Conservation (phyloP, 2,329 filamentous ascomycete genomes). For the Geosmithia morbida region DNA sequence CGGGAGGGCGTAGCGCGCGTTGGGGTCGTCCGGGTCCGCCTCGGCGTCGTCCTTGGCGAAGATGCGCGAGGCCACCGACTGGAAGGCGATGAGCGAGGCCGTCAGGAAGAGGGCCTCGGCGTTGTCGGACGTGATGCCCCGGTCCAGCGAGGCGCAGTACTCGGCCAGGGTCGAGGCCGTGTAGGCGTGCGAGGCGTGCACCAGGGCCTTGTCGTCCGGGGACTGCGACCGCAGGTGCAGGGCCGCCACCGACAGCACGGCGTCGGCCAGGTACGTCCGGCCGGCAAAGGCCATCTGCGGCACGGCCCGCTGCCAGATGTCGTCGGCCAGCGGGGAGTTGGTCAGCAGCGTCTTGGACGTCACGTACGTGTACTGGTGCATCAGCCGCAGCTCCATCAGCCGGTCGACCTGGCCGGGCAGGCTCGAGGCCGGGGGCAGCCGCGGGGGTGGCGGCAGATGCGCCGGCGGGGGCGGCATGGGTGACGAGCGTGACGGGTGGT, state of each 20-base stretch:
- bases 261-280: constrained; percentile 43
- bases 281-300: constrained; percentile 46
- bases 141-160: constrained; percentile 40
- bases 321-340: constrained; percentile 32
- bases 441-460: constrained; percentile 6
- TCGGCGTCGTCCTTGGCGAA: constrained; percentile 42
- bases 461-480: neutral
- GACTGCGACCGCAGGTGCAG: constrained; percentile 42
- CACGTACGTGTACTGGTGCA: constrained; percentile 49
- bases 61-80: constrained; percentile 48
- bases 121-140: constrained; percentile 42
- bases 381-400: constrained; percentile 44
- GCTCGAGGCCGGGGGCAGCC: constrained; percentile 3
- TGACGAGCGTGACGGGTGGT: constrained; percentile 12
- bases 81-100: constrained; percentile 49
- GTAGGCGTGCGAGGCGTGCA: constrained; percentile 49
- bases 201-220: constrained; percentile 44
- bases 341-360: constrained; percentile 46
- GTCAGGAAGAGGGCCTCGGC: constrained; percentile 50
- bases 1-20: constrained; percentile 39
- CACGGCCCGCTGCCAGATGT: constrained; percentile 45
- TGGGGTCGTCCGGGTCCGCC: constrained; percentile 5
- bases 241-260: constrained; percentile 48
- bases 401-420: constrained; percentile 21
- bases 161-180: constrained; percentile 48